A percentile compares a stretch with the other conserved stretches of the same genome.
Conservation (phyloP, 192 early-diverging fungal genomes). For the Jimgerdemannia flammicorona region DNA sequence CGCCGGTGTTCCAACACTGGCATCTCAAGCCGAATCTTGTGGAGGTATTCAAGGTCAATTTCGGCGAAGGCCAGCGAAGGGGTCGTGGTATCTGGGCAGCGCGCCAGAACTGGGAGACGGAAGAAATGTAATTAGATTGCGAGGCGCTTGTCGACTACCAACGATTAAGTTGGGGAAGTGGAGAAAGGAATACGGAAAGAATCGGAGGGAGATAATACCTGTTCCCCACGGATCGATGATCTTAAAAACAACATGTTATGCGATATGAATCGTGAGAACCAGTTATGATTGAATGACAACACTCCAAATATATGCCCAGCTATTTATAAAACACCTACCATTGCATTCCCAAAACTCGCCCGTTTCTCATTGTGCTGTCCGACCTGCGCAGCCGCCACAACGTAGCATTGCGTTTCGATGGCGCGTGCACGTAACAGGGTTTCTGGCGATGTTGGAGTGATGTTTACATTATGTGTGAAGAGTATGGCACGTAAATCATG, state of each 20-base stretch:
- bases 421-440: conserved; percentile 73
- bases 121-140: not conserved
- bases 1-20: conserved; percentile 71
- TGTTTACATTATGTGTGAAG: not conserved
- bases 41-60: conserved; percentile 60
- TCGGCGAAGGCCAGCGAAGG: conserved; percentile 60
- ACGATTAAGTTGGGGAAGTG: too few relatives aligned
- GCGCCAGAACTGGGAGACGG: conserved; percentile 44
- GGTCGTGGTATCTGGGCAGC: conserved; percentile 49
- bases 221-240: conserved; percentile 85
- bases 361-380: conserved; percentile 72
- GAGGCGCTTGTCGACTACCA: too few relatives aligned
- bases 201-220: not conserved
- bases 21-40: conserved; percentile 64
- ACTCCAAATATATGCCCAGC: not conserved
- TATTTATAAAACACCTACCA: conserved; percentile 38
- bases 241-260: conserved; percentile 16
- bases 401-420: conserved; percentile 82
- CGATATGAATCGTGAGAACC: not conserved
- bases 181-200: not conserved
- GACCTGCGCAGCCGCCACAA: conserved; percentile 75
- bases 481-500: not conserved
- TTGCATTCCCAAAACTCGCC: conserved; percentile 72
- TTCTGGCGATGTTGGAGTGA: conserved; percentile 29
- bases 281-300: not conserved